Evolutionary conservation across 176 grass and related monocot genomes (phyloP).

Genomic region (Carex cristatella): DNA sequence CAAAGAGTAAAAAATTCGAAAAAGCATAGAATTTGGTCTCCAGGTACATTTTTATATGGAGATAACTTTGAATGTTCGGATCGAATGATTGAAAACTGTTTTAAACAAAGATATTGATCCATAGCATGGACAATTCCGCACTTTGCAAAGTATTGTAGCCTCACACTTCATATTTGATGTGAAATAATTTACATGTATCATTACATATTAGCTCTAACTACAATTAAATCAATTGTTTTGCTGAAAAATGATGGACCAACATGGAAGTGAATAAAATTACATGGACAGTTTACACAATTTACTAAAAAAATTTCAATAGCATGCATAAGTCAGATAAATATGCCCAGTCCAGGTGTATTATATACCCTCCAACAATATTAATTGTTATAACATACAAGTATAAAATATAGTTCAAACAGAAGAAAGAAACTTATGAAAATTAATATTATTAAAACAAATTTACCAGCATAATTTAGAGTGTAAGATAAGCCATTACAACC

Average conservation of each 20-base stretch:
- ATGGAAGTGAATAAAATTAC: background rate
- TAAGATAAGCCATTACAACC: conserved; percentile 90
- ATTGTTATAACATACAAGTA: background rate
- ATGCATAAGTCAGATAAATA: background rate
- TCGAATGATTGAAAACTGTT: no score
- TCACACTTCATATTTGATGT: background rate
- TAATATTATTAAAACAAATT: background rate
- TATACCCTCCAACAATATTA: background rate
- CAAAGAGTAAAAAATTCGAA: no score
- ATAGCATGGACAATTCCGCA: no score
- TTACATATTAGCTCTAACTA: background rate
- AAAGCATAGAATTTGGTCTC: no score
- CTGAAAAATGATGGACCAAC: background rate
- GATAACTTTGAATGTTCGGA: no score
- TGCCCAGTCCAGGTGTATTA: background rate
- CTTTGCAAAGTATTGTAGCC: no score
- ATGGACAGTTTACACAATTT: background rate
- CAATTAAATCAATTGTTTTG: background rate
- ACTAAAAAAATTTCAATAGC: background rate
- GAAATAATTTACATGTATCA: background rate
- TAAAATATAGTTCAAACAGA: background rate
- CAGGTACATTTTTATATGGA: no score
- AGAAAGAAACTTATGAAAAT: background rate
- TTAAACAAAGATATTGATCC: no score
- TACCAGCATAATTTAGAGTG: conserved; percentile 87